Evolutionary conservation across 805 yeast species (phyloP).

Genomic region (Saturnispora diversa): DNA sequence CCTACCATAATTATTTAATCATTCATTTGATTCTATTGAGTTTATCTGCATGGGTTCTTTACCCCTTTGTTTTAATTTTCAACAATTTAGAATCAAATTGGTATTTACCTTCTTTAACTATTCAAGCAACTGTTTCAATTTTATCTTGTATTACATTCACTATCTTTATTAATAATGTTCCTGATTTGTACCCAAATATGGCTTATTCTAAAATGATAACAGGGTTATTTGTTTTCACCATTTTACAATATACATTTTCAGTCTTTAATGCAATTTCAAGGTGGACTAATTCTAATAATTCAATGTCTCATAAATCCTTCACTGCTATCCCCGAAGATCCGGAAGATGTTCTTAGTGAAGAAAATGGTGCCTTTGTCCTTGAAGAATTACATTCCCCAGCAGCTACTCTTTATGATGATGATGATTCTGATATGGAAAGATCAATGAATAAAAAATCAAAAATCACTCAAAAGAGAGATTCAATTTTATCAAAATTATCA

Average conservation of each 20-base stretch:
- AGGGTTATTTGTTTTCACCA: conserved; percentile 45
- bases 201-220: conserved; percentile 61
- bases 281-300: conserved; percentile 29
- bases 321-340: conserved; percentile 13
- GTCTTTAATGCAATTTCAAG: conserved; percentile 39
- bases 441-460: background rate
- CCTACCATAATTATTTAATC: conserved; percentile 44
- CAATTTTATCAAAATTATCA: conserved; percentile 30
- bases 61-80: conserved; percentile 62
- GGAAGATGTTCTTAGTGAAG: no score
- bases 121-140: conserved; percentile 40
- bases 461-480: conserved; percentile 26
- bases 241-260: conserved; percentile 49
- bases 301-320: background rate
- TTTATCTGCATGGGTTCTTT: conserved; percentile 42
- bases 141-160: conserved; percentile 48
- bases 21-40: conserved; percentile 44
- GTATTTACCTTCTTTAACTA: conserved; percentile 48
- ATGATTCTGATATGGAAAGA: conserved; percentile 6
- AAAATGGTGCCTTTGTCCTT: conserved; percentile 22
- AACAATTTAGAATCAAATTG: conserved; percentile 51
- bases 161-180: conserved; percentile 51
- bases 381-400: conserved; percentile 28
- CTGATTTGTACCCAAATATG: conserved; percentile 67
- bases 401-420: conserved; percentile 32